Evolutionary conservation across 2,329 filamentous ascomycete species (phyloP), one percentile per base, ranked within the genome.

Genomic region (Cladobotryum protrusum): DNA sequence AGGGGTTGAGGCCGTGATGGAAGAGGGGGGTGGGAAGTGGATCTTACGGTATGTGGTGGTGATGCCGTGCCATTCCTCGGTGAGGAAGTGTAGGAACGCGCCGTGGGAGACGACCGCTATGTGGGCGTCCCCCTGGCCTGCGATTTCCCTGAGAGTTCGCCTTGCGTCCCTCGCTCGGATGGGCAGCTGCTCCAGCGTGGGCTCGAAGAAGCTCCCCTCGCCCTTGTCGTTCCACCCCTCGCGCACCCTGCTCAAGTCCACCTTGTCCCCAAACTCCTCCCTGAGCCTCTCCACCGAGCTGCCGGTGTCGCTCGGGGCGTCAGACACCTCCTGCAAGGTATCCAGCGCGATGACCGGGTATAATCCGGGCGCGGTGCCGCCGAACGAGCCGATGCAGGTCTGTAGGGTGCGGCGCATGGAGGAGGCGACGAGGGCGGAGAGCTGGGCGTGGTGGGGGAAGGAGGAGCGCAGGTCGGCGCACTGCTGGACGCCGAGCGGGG

Each of bases 31-130:
- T 29, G 11, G 24, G 6, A 8, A 8, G 11, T 33, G 15, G n/a
- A 17, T 29, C 45, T 48, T 49, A 52, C 49, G 45, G 20, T 52
- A 49, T 45, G 17, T 45, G 17, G 15, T 45, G 5, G 50, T 52
- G 9, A 78, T 76, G 39, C 82, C 86, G 48, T 81, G 74, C 81
- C 84, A 95, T 61, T 95, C 89, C 57, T 90, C 81, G 0, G 88
- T 93, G 55, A 96, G 71, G 60, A 89, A 95, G 65, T 96, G 90
- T 59, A 95, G 64, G 58, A 91, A 87, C 1, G 86, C 87, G 2
- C 90, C 90, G 60, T 95, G 90, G 3, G 88, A 86, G 7, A 95
- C 88, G 2, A 90, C 75, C 0, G 85, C 81, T 24, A 95, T 79
- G 58, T 92, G 79, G 3, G 71, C 73, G 59, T 87, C 82, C 0